phyloP scores from a whole-genome alignment of 805 yeast genomes.

The Lipomyces yamanashiensis region DNA sequence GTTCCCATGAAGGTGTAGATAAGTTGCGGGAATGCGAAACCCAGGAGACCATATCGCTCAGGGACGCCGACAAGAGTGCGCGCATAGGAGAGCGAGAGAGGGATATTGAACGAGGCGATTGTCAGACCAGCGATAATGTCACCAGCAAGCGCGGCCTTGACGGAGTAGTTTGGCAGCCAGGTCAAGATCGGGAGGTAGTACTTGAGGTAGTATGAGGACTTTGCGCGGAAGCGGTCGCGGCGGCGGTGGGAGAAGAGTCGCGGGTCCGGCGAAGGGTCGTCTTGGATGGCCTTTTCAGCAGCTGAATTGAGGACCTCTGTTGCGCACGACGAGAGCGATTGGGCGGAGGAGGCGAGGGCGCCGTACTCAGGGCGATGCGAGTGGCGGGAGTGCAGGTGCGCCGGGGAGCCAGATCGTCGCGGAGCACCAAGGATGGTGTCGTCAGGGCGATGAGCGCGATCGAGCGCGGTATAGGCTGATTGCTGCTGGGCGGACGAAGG shows the following conservation, averaged over 20 bases:
- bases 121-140: slow-evolving; percentile 87
- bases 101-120: slow-evolving; percentile 88
- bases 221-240: slow-evolving; percentile 33
- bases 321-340: slow-evolving; percentile 31
- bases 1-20: slow-evolving; percentile 78
- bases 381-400: slow-evolving; percentile 19
- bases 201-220: slow-evolving; percentile 42
- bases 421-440: slow-evolving; percentile 36
- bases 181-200: slow-evolving; percentile 63
- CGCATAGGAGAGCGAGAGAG: slow-evolving; percentile 82
- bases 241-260: slow-evolving; percentile 31
- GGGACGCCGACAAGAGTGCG: slow-evolving; percentile 84
- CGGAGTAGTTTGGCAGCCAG: slow-evolving; percentile 56
- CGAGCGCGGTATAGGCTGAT: slow-evolving; percentile 28
- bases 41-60: slow-evolving; percentile 76
- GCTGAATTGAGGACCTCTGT: slow-evolving; percentile 13
- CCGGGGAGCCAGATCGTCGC: slow-evolving; percentile 25
- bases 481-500: background rate
- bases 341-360: slow-evolving; percentile 26
- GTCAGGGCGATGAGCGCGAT: slow-evolving; percentile 25
- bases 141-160: slow-evolving; percentile 49
- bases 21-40: slow-evolving; percentile 77
- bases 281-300: background rate
- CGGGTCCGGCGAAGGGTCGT: slow-evolving; percentile 27
- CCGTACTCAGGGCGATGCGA: slow-evolving; percentile 22